Percentiles rank a stretch among this genome's conserved stretches.
Conservation (phyloP, 2,329 filamentous ascomycete genomes). For the Xylariales sp. region DNA sequence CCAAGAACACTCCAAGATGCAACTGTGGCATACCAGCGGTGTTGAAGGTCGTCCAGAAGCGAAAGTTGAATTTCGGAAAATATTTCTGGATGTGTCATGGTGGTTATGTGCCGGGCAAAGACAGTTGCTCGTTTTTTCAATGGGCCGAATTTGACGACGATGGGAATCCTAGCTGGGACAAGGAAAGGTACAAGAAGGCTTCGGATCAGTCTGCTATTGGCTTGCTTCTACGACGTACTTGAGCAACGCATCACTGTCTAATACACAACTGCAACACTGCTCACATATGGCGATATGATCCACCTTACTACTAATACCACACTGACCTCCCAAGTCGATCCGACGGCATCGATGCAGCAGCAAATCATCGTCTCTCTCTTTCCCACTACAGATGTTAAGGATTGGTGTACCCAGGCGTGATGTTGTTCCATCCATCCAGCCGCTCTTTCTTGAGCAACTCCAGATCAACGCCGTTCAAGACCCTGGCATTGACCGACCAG, state of each 20-base stretch:
- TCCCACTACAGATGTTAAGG: too few species aligned
- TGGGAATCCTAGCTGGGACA: constrained; percentile 67
- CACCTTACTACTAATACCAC: too few species aligned
- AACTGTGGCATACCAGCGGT: constrained; percentile 64
- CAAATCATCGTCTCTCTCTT: too few species aligned
- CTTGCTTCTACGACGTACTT: too few species aligned
- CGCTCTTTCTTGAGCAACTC: constrained; percentile 18
- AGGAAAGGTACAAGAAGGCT: constrained; percentile 20
- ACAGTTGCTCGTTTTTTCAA: constrained; percentile 71
- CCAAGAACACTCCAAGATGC: constrained; percentile 72
- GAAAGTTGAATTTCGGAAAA: constrained; percentile 67
- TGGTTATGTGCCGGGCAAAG: constrained; percentile 63
- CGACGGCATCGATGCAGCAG: too few species aligned
- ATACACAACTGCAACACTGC: too few species aligned
- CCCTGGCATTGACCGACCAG: constrained; percentile 33
- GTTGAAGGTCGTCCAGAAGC: constrained; percentile 74
- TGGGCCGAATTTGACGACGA: constrained; percentile 88
- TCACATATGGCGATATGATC: too few species aligned
- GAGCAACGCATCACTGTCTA: too few species aligned
- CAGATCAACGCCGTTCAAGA: constrained; percentile 34
- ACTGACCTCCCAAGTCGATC: too few species aligned
- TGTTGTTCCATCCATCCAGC: constrained; percentile 15
- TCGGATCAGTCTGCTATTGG: too few species aligned
- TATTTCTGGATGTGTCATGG: constrained; percentile 96
- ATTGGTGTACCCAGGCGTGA: constrained; percentile 3